Percentiles rank a stretch among this genome's conserved stretches.
These are phyloP conservation scores for Penicillium occitanis DNA, from an alignment of 2,329 filamentous ascomycete species.

Conservation along the genomic window DNA sequence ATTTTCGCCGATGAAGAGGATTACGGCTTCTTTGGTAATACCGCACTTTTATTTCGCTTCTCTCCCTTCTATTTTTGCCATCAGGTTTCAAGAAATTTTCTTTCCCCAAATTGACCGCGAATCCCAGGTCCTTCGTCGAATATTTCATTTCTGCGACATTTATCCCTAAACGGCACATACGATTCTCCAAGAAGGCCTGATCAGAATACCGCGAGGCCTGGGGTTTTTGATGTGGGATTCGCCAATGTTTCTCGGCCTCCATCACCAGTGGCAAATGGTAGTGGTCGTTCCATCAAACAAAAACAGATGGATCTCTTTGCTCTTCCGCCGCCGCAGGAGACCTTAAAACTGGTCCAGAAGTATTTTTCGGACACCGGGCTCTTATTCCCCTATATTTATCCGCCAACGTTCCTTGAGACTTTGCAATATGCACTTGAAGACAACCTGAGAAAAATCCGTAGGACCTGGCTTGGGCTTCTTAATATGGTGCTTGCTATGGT, in stretches of 20 bases:
- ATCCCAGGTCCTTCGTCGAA: slow-evolving; percentile 43
- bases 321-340: slow-evolving; percentile 34
- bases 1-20: slow-evolving; percentile 35
- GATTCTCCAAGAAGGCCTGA: slow-evolving; percentile 1
- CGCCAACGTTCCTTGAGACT: slow-evolving; percentile 38
- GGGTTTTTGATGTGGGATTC: neutral
- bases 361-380: slow-evolving; percentile 43
- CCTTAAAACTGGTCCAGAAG: slow-evolving; percentile 32
- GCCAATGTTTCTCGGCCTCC: neutral
- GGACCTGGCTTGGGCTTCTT: slow-evolving; percentile 53
- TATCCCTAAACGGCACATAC: slow-evolving; percentile 31
- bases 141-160: slow-evolving; percentile 42
- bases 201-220: neutral
- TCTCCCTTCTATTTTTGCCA: neutral
- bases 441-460: slow-evolving; percentile 39
- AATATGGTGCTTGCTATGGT: slow-evolving; percentile 55
- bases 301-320: slow-evolving; percentile 30
- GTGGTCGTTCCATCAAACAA: neutral
- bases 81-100: neutral
- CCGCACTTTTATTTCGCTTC: neutral
- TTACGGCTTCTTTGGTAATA: slow-evolving; percentile 36
- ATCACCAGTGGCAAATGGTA: neutral
- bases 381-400: slow-evolving; percentile 41
- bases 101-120: neutral
- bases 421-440: slow-evolving; percentile 34